Percentiles rank a stretch among this genome's conserved stretches.
These are phyloP conservation scores for Talaromyces rugulosus DNA, from an alignment of 2,329 filamentous ascomycete genomes.

Conservation along the genomic window DNA sequence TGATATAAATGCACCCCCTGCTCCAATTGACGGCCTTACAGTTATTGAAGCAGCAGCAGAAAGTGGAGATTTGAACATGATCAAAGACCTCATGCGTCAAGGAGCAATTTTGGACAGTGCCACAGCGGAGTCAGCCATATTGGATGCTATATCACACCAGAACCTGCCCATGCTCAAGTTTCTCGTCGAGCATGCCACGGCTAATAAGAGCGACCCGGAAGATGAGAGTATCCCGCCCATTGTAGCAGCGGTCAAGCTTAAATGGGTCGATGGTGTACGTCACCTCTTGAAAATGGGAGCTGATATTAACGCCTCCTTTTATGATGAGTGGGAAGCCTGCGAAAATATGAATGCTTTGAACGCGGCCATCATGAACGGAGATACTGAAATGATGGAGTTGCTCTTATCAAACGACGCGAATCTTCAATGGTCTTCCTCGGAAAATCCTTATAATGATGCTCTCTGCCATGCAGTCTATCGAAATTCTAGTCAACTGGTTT, in stretches of 20 bases:
- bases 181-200: not conserved
- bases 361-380: not conserved
- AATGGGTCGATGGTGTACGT: not conserved
- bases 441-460: not conserved
- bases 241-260: not conserved
- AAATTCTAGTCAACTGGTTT: not conserved
- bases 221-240: not conserved
- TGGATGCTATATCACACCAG: not conserved
- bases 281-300: slow-evolving; percentile 1
- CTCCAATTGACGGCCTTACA: not conserved
- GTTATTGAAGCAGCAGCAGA: not conserved
- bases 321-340: not conserved
- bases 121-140: not conserved
- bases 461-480: not conserved
- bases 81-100: not conserved
- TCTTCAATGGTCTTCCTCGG: not conserved
- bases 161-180: not conserved
- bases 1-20: not conserved
- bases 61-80: not conserved
- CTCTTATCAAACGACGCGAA: not conserved
- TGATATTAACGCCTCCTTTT: not conserved
- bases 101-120: not conserved
- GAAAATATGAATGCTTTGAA: not conserved
- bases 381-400: not conserved
- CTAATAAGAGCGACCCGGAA: not conserved